phyloP scores from a whole-genome alignment of 192 early-diverging fungal genomes.

The Coemansia umbellata region DNA sequence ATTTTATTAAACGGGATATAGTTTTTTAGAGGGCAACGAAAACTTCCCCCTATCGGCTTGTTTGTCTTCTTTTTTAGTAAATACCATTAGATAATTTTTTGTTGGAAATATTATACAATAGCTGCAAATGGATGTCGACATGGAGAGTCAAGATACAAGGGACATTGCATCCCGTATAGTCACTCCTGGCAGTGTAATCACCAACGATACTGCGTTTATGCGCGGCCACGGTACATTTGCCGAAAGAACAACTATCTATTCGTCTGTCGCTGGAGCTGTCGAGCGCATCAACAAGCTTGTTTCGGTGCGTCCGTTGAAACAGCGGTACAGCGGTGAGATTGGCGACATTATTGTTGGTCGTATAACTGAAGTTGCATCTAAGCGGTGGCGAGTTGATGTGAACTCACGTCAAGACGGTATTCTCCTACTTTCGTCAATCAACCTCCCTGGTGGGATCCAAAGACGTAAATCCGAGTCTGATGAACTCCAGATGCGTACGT shows the following conservation, averaged over 20 bases:
- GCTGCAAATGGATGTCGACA: conserved; percentile 29
- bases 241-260: conserved; percentile 66
- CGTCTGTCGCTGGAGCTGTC: conserved; percentile 86
- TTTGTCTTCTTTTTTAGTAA: too few relatives aligned
- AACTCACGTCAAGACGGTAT: conserved; percentile 82
- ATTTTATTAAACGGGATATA: too few relatives aligned
- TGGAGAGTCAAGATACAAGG: conserved; percentile 3
- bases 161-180: conserved; percentile 35
- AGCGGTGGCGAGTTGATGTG: conserved; percentile 94
- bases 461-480: conserved; percentile 92
- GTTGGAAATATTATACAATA: not conserved
- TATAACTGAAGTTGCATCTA: conserved; percentile 84
- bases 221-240: conserved; percentile 85
- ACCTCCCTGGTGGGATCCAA: conserved; percentile 93
- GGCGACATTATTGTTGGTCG: conserved; percentile 96
- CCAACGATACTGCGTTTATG: conserved; percentile 43
- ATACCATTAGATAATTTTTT: too few relatives aligned
- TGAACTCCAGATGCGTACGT: conserved; percentile 93
- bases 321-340: conserved; percentile 89
- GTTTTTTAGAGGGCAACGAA: too few relatives aligned
- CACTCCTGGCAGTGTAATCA: conserved; percentile 41
- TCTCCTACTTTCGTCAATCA: conserved; percentile 84
- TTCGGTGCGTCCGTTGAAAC: conserved; percentile 81
- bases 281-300: conserved; percentile 96
- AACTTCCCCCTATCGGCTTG: too few relatives aligned